Evolutionary conservation across 352 stramenopile genomes (phyloP), one percentile per base, ranked within the genome.

Genomic region (Globisporangium perplexum): DNA sequence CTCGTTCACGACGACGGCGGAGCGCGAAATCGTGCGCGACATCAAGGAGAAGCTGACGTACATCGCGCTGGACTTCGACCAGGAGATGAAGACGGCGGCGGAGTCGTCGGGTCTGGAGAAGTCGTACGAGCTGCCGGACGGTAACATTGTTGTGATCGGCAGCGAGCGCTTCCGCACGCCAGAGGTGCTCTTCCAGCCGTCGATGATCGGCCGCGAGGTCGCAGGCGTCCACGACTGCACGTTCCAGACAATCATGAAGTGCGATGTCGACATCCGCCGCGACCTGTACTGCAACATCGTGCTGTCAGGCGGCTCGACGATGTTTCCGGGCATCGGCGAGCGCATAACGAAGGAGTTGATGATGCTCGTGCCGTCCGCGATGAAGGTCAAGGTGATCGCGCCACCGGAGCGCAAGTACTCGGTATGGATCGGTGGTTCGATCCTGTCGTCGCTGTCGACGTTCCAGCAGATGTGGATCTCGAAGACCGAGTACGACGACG

Each of bases 391-490:
- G 77, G 95, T 99, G 46, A 73, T 98, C 12, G 90, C 95, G 44
- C 92, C 86, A 15, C 86, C 86, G n/a, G 87, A 96, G 71, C 81
- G 90, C 60, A 95, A 98, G 76, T 98, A 98, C 85, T 98, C 90
- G 33, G 93, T 97, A 14, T 98, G 95, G 96, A 98, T 99, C 75
- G 95, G 96, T 81, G 96, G 96, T 62, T 98, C 90, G 53, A 98
- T 99, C 67, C 69, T 98, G 41, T 79, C 95, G 22, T 98, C 92
- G 59, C 74, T 98, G n/a, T 96, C 92, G 52, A 98, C 96, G 51
- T 99, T 99, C 92, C 90, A 98, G 71, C 86, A 97, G 61, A 98
- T 98, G 93, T 98, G 95, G 94, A 98, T 98, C 73, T 93, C 85
- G 30, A 98, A 98, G 86, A 77, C 86, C 45, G 95, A 99, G 61